phyloP scores from a whole-genome alignment of 306 rosid genomes.

The Urtica urens region DNA sequence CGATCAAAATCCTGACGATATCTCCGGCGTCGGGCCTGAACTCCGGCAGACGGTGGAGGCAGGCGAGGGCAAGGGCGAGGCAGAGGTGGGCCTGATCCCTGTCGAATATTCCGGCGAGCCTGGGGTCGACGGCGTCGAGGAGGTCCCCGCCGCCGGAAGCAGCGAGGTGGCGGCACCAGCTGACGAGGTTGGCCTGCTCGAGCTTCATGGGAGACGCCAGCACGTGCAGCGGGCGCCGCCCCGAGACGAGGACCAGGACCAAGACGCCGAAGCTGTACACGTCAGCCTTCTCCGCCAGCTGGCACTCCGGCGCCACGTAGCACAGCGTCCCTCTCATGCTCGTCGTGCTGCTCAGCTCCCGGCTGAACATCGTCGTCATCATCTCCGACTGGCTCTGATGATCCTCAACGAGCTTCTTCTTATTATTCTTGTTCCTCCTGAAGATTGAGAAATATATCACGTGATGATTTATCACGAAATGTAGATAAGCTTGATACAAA shows the following conservation, averaged over 20 bases:
- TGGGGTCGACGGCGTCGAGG: constrained; percentile 77
- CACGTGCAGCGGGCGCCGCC: constrained; percentile 82
- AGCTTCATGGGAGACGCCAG: constrained; percentile 94
- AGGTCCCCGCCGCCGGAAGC: constrained; percentile 64
- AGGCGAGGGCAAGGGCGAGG: constrained; percentile 67
- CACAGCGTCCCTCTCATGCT: constrained; percentile 93
- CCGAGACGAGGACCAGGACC: constrained; percentile 81
- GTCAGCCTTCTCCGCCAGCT: constrained; percentile 83
- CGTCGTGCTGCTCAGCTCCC: constrained; percentile 96
- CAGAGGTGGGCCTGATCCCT: constrained; percentile 77
- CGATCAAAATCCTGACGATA: constrained; percentile 66
- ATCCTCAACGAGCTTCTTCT: constrained; percentile 55
- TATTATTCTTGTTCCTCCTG: constrained; percentile 44
- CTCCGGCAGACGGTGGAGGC: constrained; percentile 81
- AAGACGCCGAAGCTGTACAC: constrained; percentile 87
- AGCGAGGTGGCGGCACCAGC: constrained; percentile 92
- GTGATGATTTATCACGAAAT: no score
- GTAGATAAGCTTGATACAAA: no score
- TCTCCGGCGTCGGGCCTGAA: constrained; percentile 80
- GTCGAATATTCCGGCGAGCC: constrained; percentile 51
- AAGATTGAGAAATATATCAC: no score
- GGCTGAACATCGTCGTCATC: constrained; percentile 72
- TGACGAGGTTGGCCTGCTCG: constrained; percentile 80
- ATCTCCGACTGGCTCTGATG: constrained; percentile 87
- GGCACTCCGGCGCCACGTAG: constrained; percentile 87